Base-by-base conservation (phyloP, 1,139 yeast genomes). In the Lodderomyces theae region DNA sequence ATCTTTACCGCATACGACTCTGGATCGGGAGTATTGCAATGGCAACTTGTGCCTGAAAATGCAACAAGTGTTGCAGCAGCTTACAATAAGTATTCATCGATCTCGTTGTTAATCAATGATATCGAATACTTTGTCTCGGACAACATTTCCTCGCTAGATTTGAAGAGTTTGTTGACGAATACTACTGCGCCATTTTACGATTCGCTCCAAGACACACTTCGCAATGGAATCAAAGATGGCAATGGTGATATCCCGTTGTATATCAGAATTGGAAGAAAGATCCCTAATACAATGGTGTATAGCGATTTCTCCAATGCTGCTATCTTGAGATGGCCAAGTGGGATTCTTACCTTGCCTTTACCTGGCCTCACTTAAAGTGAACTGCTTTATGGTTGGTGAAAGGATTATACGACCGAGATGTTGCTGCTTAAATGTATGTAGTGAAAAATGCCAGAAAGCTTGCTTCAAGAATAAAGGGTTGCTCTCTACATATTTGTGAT, bases 31-130 rank as follows among this genome's bases (percentile, higher is more conserved):
- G 39, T 57, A 4, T 51, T 69, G 15, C 47, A 56, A 15, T 76
- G 80, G 80, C 33, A 41, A 16, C 38, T 33, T 19, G 37, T 46
- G 13, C 43, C 53, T 2, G 34, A 24, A 9, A 19, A 16, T 15
- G 18, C 42, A 12, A 38, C 41, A 1, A 52, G n/a, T n/a, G n/a
- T 49, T 15, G 11, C 26, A 4, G 44, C 45, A 7, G 32, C 45
- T 17, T 52, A 54, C 13, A 45, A 46, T 2, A 52, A 52, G 36
- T 57, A 55, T 55, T 60, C 71, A 32, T 81, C 82, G 0, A 74
- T 74, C 42, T 83, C 95, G 1, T 58, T 88, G 34, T 60, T 88
- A 37, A 64, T 89, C 31, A 86, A 89, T 53, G 96, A 89, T 53
- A 66, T 88, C n/a, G 96, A 88, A 57, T 65, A 80, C 30, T 85